These are phyloP conservation scores for Fusarium hainanense DNA, from an alignment of 2,329 filamentous ascomycete species.

Conservation along the genomic window DNA sequence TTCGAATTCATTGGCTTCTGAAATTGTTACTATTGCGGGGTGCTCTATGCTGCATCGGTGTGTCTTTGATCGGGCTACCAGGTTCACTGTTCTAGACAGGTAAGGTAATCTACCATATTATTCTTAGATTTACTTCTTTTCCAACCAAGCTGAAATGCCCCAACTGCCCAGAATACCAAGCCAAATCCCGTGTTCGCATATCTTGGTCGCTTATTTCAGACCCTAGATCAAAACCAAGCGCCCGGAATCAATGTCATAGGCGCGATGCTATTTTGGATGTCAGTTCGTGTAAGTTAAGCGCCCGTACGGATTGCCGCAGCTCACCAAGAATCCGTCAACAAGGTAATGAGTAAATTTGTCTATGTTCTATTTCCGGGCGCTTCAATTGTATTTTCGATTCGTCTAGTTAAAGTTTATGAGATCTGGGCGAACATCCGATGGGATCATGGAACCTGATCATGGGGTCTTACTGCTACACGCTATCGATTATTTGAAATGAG, in stretches of 20 bases:
- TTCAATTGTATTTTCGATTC: too few species aligned
- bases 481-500: too few species aligned
- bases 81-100: not conserved
- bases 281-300: constrained; percentile 22
- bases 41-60: not conserved
- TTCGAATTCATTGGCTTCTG: not conserved
- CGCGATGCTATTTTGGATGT: constrained; percentile 42
- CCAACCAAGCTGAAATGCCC: not conserved
- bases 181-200: constrained; percentile 13
- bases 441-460: too few species aligned
- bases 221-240: constrained; percentile 2
- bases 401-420: too few species aligned
- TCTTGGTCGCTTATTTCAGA: constrained; percentile 18
- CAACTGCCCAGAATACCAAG: not conserved
- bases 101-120: not conserved
- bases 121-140: too few species aligned
- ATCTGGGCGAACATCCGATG: too few species aligned
- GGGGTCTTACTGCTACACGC: too few species aligned
- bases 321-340: too few species aligned
- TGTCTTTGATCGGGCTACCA: not conserved
- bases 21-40: not conserved
- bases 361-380: too few species aligned
- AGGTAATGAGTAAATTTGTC: too few species aligned
- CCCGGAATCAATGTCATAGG: constrained; percentile 9
- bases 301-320: constrained; percentile 15